Evolutionary conservation across 768 basidiomycete genomes (phyloP).

Genomic region (Xerocomus potaroensis): DNA sequence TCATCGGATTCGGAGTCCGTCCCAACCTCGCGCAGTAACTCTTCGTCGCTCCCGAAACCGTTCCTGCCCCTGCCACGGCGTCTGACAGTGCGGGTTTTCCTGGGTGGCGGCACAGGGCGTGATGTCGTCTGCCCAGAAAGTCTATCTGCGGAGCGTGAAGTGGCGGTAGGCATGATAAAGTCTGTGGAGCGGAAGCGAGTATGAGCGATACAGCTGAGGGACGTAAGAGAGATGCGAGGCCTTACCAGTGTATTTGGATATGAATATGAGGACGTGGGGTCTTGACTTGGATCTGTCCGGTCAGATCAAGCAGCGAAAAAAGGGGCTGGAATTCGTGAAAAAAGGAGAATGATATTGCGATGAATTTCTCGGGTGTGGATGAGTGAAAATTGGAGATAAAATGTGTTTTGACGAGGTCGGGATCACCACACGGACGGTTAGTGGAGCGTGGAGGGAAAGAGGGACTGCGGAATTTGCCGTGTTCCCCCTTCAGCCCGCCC

Average conservation of each 20-base stretch:
- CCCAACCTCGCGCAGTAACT: conserved; percentile 65
- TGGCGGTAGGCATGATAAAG: conserved; percentile 44
- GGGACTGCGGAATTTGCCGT: conserved; percentile 28
- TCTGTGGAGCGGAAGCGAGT: conserved; percentile 6
- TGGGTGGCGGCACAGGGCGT: conserved; percentile 30
- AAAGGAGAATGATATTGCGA: neutral
- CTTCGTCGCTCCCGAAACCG: conserved; percentile 69
- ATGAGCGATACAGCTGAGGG: conserved; percentile 22
- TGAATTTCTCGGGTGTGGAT: conserved; percentile 17
- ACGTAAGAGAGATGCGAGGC: conserved; percentile 20
- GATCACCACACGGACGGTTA: conserved; percentile 12
- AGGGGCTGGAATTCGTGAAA: conserved; percentile 17
- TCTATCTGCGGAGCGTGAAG: conserved; percentile 31
- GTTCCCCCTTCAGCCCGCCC: conserved; percentile 8
- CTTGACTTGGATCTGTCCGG: conserved; percentile 17
- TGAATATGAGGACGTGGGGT: conserved; percentile 19
- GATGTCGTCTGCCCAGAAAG: conserved; percentile 18
- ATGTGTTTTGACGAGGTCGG: conserved; percentile 5
- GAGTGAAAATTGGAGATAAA: conserved; percentile 2
- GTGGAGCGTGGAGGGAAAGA: conserved; percentile 25
- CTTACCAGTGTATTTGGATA: conserved; percentile 36
- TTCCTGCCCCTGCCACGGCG: conserved; percentile 61
- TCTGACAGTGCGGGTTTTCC: conserved; percentile 44
- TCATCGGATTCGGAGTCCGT: conserved; percentile 69
- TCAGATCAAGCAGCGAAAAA: conserved; percentile 25